A percentile compares a stretch with the other conserved stretches of the same genome.
phyloP scores from a whole-genome alignment of 2,329 filamentous ascomycete genomes.

The Aspergillus oerlinghausenensis region DNA sequence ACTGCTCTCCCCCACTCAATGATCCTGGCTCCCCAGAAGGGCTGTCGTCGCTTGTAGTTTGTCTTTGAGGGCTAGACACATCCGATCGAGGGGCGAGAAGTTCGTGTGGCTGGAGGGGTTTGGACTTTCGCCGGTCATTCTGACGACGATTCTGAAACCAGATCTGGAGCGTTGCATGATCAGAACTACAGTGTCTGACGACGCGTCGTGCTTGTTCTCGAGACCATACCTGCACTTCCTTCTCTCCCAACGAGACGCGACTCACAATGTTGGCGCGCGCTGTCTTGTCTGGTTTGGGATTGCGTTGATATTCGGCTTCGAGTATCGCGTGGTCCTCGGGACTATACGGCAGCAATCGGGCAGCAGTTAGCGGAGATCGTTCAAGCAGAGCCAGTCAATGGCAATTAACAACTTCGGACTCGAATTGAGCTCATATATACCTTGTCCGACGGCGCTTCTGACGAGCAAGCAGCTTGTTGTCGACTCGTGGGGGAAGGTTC shows the following conservation, averaged over 20 bases:
- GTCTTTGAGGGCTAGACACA: slow-evolving; percentile 23
- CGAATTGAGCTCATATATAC: slow-evolving; percentile 38
- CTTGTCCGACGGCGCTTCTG: slow-evolving; percentile 60
- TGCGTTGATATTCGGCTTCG: slow-evolving; percentile 76
- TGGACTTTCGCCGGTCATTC: slow-evolving; percentile 84
- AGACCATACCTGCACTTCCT: slow-evolving; percentile 82
- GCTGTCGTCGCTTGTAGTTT: slow-evolving; percentile 26
- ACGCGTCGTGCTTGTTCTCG: slow-evolving; percentile 18
- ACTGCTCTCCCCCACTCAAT: slow-evolving; percentile 27
- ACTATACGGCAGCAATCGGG: slow-evolving; percentile 42
- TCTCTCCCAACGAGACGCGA: slow-evolving; percentile 84
- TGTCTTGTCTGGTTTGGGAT: slow-evolving; percentile 87
- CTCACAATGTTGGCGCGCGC: slow-evolving; percentile 79
- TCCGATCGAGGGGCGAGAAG: slow-evolving; percentile 46
- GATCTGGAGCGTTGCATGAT: slow-evolving; percentile 55
- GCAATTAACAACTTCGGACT: not conserved
- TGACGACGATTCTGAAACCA: slow-evolving; percentile 97
- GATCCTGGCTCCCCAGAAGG: slow-evolving; percentile 23
- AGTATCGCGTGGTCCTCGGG: slow-evolving; percentile 85
- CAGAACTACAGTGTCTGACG: slow-evolving; percentile 16
- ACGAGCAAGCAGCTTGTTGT: slow-evolving; percentile 56
- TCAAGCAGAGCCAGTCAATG: not conserved
- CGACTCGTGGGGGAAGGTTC: slow-evolving; percentile 53
- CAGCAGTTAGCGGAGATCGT: slow-evolving; percentile 6
- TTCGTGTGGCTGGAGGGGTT: slow-evolving; percentile 74